Evolutionary conservation across 1,284 basidiomycete species (phyloP).

Genomic region (Abortiporus biennis): DNA sequence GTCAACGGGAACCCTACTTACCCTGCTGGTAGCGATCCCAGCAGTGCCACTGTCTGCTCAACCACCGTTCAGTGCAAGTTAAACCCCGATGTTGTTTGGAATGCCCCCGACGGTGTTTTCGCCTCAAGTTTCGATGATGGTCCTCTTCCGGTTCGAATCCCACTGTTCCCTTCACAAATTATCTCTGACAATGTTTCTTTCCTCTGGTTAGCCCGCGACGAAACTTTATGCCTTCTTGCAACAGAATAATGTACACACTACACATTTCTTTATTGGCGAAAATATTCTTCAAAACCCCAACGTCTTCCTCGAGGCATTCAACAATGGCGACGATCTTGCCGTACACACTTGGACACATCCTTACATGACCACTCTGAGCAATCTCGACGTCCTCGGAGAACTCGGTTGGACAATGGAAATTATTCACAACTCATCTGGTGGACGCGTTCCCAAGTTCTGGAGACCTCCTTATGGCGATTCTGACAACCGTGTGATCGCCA

Average conservation of each 20-base stretch:
- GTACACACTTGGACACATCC: slow-evolving; percentile 81
- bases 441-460: slow-evolving; percentile 68
- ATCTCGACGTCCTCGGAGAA: slow-evolving; percentile 68
- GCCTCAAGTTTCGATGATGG: slow-evolving; percentile 77
- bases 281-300: slow-evolving; percentile 58
- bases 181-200: slow-evolving; percentile 81
- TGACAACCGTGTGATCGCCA: slow-evolving; percentile 67
- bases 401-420: slow-evolving; percentile 82
- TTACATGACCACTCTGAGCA: slow-evolving; percentile 74
- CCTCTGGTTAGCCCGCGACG: slow-evolving; percentile 23
- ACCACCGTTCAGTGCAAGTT: slow-evolving; percentile 58
- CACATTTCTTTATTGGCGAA: slow-evolving; percentile 80
- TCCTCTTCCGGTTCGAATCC: slow-evolving; percentile 45
- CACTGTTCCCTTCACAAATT: slow-evolving; percentile 19
- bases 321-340: slow-evolving; percentile 52
- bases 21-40: slow-evolving; percentile 46
- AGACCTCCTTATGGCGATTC: slow-evolving; percentile 76
- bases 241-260: slow-evolving; percentile 54
- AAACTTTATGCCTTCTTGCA: slow-evolving; percentile 52
- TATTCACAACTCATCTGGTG: slow-evolving; percentile 77
- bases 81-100: slow-evolving; percentile 54
- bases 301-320: slow-evolving; percentile 48
- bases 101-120: slow-evolving; percentile 57
- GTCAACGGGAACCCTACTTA: slow-evolving; percentile 47
- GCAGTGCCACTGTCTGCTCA: slow-evolving; percentile 53